Percentiles rank a stretch among this genome's conserved stretches.
Conservation (phyloP, 352 stramenopile genomes). For the Peronospora farinosa region DNA sequence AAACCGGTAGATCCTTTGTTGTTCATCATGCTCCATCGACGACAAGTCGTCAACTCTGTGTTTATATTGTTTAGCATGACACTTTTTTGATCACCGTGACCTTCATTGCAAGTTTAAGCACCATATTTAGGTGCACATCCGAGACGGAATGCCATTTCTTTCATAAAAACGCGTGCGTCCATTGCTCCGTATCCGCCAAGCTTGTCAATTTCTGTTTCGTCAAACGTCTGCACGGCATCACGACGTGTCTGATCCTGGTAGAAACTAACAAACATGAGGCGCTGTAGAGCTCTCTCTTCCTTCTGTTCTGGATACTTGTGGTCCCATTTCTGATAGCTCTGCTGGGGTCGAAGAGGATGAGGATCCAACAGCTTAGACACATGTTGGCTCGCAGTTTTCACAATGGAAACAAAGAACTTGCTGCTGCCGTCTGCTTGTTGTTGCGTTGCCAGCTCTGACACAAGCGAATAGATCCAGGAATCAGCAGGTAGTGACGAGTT, state of each 20-base stretch:
- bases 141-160: conserved; percentile 74
- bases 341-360: conserved; percentile 51
- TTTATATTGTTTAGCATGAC: too few relatives aligned
- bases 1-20: background rate
- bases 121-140: conserved; percentile 75
- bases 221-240: conserved; percentile 43
- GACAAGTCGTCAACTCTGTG: too few relatives aligned
- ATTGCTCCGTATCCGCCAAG: conserved; percentile 62
- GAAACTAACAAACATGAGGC: conserved; percentile 51
- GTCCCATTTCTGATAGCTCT: conserved; percentile 60
- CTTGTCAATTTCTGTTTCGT: conserved; percentile 44
- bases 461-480: conserved; percentile 40
- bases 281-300: conserved; percentile 10
- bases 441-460: conserved; percentile 31
- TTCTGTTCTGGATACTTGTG: conserved; percentile 32
- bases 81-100: background rate
- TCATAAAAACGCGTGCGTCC: conserved; percentile 64
- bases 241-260: conserved; percentile 60
- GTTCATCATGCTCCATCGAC: too few relatives aligned
- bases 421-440: conserved; percentile 25
- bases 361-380: conserved; percentile 6
- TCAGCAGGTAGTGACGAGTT: conserved; percentile 5
- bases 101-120: conserved; percentile 25
- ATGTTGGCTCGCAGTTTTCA: conserved; percentile 23
- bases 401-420: conserved; percentile 43